Percentiles rank a stretch among this genome's conserved stretches.
phyloP scores from a whole-genome alignment of 2,329 filamentous ascomycete genomes.

The Aspergillus sp. region DNA sequence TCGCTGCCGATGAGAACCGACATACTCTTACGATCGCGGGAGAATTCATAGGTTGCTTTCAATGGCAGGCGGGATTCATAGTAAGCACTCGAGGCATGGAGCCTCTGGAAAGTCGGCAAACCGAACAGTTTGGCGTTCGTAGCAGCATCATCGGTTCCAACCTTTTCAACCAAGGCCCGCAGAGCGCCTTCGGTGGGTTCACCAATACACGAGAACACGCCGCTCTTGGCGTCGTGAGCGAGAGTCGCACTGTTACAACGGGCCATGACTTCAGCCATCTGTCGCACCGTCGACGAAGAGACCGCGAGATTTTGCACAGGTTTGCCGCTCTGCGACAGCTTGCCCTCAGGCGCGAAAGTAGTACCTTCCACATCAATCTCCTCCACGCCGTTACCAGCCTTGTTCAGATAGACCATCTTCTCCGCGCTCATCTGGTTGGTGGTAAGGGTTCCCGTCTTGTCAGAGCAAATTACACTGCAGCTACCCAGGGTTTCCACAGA shows the following conservation, averaged over 20 bases:
- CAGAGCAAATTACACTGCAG: constrained; percentile 99
- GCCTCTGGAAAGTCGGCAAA: constrained; percentile 57
- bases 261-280: constrained; percentile 68
- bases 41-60: constrained; percentile 92
- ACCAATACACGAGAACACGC: constrained; percentile 77
- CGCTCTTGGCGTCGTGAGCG: constrained; percentile 74
- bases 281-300: constrained; percentile 72
- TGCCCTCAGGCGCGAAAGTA: constrained; percentile 82
- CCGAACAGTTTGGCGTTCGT: constrained; percentile 54
- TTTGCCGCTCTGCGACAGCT: constrained; percentile 68
- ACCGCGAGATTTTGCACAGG: constrained; percentile 66
- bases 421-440: constrained; percentile 99
- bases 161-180: constrained; percentile 87
- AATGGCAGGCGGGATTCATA: constrained; percentile 76
- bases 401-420: constrained; percentile 81
- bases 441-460: constrained; percentile 97
- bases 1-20: constrained; percentile 81
- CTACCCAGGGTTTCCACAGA: constrained; percentile 97
- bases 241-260: constrained; percentile 89
- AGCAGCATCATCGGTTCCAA: constrained; percentile 73
- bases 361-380: constrained; percentile 90
- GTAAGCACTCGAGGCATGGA: constrained; percentile 79
- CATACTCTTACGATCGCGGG: constrained; percentile 98
- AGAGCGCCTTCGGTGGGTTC: constrained; percentile 95
- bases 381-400: constrained; percentile 70